Percentiles rank a stretch among this genome's conserved stretches.
Evolutionary conservation across 805 yeast species (phyloP).

Genomic region (Lachancea sp.): DNA sequence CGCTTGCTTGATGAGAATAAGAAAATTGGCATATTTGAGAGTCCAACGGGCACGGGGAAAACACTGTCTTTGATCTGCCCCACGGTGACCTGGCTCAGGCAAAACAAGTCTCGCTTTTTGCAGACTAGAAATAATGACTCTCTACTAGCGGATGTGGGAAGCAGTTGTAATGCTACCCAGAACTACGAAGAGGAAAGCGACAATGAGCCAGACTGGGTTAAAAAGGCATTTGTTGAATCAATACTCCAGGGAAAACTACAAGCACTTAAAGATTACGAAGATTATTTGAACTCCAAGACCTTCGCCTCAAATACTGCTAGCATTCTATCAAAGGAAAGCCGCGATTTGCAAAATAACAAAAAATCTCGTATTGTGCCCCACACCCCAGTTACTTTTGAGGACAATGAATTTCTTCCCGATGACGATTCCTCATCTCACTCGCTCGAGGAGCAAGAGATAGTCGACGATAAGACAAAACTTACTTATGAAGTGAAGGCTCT

Average conservation of each 20-base stretch:
- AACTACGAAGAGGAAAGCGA: conserved; percentile 35
- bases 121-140: conserved; percentile 12
- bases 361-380: conserved; percentile 18
- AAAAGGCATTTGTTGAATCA: conserved; percentile 33
- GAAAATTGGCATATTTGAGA: conserved; percentile 77
- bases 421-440: conserved; percentile 10
- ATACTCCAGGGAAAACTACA: conserved; percentile 21
- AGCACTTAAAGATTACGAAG: conserved; percentile 33
- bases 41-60: conserved; percentile 95
- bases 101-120: conserved; percentile 33
- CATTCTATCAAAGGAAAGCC: not conserved
- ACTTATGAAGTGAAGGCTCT: conserved; percentile 44
- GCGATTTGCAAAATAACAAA: not conserved
- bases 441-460: conserved; percentile 15
- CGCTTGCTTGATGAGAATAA: conserved; percentile 43
- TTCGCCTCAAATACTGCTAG: conserved; percentile 4
- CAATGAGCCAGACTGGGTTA: conserved; percentile 70
- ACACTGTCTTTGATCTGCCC: conserved; percentile 83
- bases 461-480: conserved; percentile 26
- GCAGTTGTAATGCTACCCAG: not conserved
- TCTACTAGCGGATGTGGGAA: not conserved
- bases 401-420: conserved; percentile 7
- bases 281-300: conserved; percentile 29
- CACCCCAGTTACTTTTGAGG: conserved; percentile 29
- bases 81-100: conserved; percentile 73